phyloP scores from a whole-genome alignment of 148 eudicot species.

The Dysphania ambrosioides region DNA sequence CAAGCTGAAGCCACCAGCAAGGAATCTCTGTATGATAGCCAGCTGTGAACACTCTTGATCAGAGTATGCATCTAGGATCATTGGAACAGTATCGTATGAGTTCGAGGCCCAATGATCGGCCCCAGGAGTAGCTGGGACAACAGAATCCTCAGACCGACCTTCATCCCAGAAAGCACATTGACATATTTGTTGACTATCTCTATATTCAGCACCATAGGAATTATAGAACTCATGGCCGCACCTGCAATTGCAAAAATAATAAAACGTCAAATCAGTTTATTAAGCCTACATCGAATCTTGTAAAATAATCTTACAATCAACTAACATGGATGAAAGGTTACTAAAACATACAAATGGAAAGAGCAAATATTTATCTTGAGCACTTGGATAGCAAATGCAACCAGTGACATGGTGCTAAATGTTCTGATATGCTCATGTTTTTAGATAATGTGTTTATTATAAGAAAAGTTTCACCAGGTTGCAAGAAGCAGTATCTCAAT shows the following conservation, averaged over 20 bases:
- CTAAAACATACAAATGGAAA: neutral
- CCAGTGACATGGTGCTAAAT: neutral
- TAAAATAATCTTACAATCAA: neutral
- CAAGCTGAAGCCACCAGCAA: conserved; percentile 68
- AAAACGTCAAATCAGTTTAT: neutral
- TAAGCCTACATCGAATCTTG: neutral
- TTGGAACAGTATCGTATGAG: conserved; percentile 57
- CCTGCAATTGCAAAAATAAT: conserved; percentile 29
- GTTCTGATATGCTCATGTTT: neutral
- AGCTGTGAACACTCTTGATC: conserved; percentile 88
- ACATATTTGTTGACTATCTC: conserved; percentile 52
- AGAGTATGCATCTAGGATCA: conserved; percentile 67
- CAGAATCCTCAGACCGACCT: conserved; percentile 28
- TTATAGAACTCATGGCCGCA: conserved; percentile 83
- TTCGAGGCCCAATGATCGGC: conserved; percentile 75
- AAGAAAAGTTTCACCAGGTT: neutral
- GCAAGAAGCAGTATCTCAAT: neutral
- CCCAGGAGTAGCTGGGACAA: conserved; percentile 37
- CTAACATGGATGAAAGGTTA: neutral
- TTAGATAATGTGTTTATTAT: neutral
- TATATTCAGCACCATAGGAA: conserved; percentile 65
- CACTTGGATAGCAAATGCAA: neutral
- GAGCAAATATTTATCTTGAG: neutral
- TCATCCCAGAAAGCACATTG: conserved; percentile 64
- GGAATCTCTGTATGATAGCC: conserved; percentile 81